Base-by-base conservation (phyloP, 441 rosid genomes). In the Erodium texanum region DNA sequence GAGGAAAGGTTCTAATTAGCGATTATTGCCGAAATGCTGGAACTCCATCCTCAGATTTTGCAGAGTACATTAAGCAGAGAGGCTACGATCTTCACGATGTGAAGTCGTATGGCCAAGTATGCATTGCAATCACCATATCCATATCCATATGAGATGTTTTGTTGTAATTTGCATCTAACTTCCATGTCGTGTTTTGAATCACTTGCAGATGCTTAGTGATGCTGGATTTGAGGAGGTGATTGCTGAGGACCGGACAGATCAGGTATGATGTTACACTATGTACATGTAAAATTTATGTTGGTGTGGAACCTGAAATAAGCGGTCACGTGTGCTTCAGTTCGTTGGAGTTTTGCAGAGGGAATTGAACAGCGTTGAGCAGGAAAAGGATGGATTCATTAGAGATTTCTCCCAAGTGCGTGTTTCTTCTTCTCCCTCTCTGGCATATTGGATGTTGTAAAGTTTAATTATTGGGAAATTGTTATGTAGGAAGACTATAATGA, bases 41-140 rank as follows among this genome's bases (percentile, higher is more conserved):
- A 77, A 78, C 85, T 50, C 87, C 98, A 54, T 82, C 96, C 3
- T 7, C 81, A 36, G 96, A 92, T 73, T 92, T 94, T 67, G 77
- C 85, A 0, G 89, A 77, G 75, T 92, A 94, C 68, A 87, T 89
- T 48, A 85, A 83, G 76, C 94, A 92, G 79, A 88, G 99, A 82
- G 99, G 96, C 65, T 94, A 94, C 75, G 94, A 94, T 82, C 99
- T 92, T 71, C 99, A 94, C 41, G 90, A 87, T 64, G 84, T 92
- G 3, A 71, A 88, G 81, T 79, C 87, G n/a, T 94, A 94, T 64
- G 97, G 93, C 54, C 91, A 85, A 96, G 99, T 89, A 81, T 67
- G n/a, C n/a, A n/a, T n/a, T n/a, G n/a, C n/a, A n/a, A n/a, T n/a
- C n/a, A n/a, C n/a, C n/a, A n/a, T n/a, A n/a, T n/a, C n/a, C n/a